Evolutionary conservation across 768 basidiomycete species (phyloP), one percentile per base, ranked within the genome.

Genomic region (Suillus subluteus): DNA sequence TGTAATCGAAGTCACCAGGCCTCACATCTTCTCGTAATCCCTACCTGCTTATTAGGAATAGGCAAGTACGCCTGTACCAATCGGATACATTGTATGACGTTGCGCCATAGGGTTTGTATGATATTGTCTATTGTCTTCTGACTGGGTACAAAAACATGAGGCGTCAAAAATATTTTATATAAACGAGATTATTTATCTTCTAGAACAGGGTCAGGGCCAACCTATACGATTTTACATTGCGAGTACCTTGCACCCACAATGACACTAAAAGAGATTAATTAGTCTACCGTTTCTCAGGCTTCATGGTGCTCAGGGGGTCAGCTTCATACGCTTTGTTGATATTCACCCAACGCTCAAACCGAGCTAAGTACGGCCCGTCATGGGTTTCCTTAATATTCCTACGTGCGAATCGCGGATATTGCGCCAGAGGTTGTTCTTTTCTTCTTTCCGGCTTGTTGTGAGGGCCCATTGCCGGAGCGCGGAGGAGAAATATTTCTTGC

Each of bases 211-310:
- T 38, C 23, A 58, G 58, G 58, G 37, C n/a, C 21, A 35, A 3
- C 32, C 32, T 32, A 5, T 32, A 32, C 32, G 2, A 32, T 32
- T 32, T 32, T 32, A 32, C 32, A 26, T 52, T 37, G 35, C 13
- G 3, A 38, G 58, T 58, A 58, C 41, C 59, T 61, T 61, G 16
- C 40, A 40, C 58, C 58, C 55, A 63, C 54, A 37, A 50, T 50
- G 43, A 21, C 40, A n/a, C 8, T 4, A 4, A 30, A 11, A 32
- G 8, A 21, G 1, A 18, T 55, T 55, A 11, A 55, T 30, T 18
- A 11, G 23, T 23, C 8, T 32, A 16, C 23, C 23, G 23, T 13
- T 52, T 52, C 50, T 52, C 30, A 54, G 26, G 23, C 23, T 50
- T 26, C 48, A 50, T 35, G 6, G 50, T 26, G 16, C 52, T 54